Base-by-base conservation (phyloP, 1,284 basidiomycete genomes). In the Austropuccinia psidii region DNA sequence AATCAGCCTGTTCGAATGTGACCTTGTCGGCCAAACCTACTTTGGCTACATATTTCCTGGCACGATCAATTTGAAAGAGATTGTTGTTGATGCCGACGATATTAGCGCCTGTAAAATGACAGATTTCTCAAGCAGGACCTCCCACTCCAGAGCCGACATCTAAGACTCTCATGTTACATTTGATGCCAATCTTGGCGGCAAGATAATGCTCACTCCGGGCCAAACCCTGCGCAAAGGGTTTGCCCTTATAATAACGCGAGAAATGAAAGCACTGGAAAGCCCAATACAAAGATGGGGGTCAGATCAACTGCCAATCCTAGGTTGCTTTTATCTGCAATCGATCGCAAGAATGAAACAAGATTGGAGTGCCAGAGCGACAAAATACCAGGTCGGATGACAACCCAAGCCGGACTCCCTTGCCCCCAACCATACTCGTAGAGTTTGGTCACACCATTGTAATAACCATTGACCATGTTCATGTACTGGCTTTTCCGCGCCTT, bases 171-270 rank as follows among this genome's bases (percentile, higher is more conserved):
- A 96, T 96, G 50, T 91, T 91, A 6, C 91, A 88, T 75, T 87
- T 87, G 76, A 93, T 83, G 61, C 82, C 81, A 87, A 95, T 93
- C 80, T 91, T 86, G 6, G 88, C 84, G 13, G 94, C 88, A 76
- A 99, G 91, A 84, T 95, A 98, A 83, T 99, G 95, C 83, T 99
- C 95, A 81, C 98, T 94, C 68, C 96, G 89, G 19, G 95, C 94
- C 73, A 98, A 76, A 37, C 79, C 80, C 77, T 81, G 80, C 76
- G 78, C 78, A 75, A 81, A 81, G 9, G 79, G 77, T 76, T 81
- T 80, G 35, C 80, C 80, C 17, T 78, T 78, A 75, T 80, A 81
- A 77, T 81, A 81, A 31, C 80, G 78, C 19, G 79, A 78, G 74
- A 81, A 81, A 76, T 81, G 80, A 77, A 81, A 81, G 78, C 80